Base-by-base conservation (phyloP, 176 grass and related monocot species). In the Rhynchospora breviuscula region DNA sequence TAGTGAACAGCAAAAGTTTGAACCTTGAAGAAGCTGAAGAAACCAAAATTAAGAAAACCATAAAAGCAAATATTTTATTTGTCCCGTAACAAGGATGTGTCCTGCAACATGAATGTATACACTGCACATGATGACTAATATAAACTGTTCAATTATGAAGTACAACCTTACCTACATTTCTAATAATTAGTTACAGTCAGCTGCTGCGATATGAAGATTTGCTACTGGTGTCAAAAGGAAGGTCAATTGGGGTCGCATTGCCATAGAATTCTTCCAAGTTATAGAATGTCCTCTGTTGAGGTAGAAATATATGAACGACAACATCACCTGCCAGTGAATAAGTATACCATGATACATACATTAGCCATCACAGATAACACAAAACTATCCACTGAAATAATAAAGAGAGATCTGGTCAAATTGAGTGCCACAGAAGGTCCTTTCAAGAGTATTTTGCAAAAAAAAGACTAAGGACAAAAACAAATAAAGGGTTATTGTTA, bases 191-290 rank as follows among this genome's bases (percentile, higher is more conserved):
- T 51, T 74, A 54, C 56, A 29, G 48, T 77, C 73, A 77, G 49
- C 73, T 77, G 49, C 15, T 87, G 22, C 63, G 85, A 65, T 53
- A 85, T 63, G 76, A 68, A n/a, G 85, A n/a, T 71, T 91, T 89
- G 80, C 14, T 82, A 25, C 7, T 22, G 46, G 76, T 91, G 45
- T 93, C 91, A 26, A 93, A 95, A 44, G 96, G 96, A 48, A 95
- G 96, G 74, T 98, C 91, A 18, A 98, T 89, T 18, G 85, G 23
- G n/a, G 90, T 93, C 5, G 93, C 89, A 2, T 98, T 93, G 63
- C 96, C 96, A 15, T 98, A 98, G 71, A 98, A 98, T 61, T 98
- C 93, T 87, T 98, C 96, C 86, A 98, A 80, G 67, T 98, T 98
- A 70, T 98, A 98, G 79, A 87, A 98, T 59, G 89, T 87, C 81